These are phyloP conservation scores for Intubia oerlemansii DNA, from an alignment of 2,329 filamentous ascomycete species.

Conservation along the genomic window DNA sequence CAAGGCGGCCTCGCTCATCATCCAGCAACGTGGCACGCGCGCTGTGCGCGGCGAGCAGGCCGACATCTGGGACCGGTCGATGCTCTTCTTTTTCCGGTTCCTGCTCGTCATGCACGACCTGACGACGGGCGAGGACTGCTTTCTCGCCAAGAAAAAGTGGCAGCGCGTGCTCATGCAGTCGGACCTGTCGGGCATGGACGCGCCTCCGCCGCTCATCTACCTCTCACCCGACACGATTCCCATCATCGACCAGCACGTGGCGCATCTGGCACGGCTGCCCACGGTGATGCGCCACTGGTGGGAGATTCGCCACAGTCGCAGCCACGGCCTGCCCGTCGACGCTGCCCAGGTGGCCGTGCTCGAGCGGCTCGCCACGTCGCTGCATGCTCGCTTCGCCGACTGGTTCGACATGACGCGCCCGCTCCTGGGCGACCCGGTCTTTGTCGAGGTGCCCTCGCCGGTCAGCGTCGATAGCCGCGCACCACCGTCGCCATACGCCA, in stretches of 20 bases:
- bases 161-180: constrained; percentile 11
- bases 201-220: neutral
- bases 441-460: constrained; percentile 1
- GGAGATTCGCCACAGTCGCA: constrained; percentile 12
- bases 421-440: constrained; percentile 1
- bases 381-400: no score
- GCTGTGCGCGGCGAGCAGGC: constrained; percentile 13
- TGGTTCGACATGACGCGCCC: constrained; percentile 13
- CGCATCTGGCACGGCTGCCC: no score
- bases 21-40: constrained; percentile 18
- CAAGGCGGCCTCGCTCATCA: constrained; percentile 16
- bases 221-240: constrained; percentile 6
- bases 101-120: constrained; percentile 18
- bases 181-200: no score
- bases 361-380: no score
- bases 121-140: constrained; percentile 17
- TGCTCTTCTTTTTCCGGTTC: constrained; percentile 17
- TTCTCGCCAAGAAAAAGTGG: constrained; percentile 17
- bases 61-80: constrained; percentile 18
- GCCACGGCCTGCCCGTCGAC: constrained; percentile 12
- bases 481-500: constrained; percentile 13
- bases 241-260: constrained; percentile 15
- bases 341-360: constrained; percentile 12
- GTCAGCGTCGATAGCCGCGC: constrained; percentile 12
- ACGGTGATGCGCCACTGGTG: no score